These are phyloP conservation scores for Catenaria anguillulae DNA, from an alignment of 371 early-diverging fungal genomes.

Conservation along the genomic window DNA sequence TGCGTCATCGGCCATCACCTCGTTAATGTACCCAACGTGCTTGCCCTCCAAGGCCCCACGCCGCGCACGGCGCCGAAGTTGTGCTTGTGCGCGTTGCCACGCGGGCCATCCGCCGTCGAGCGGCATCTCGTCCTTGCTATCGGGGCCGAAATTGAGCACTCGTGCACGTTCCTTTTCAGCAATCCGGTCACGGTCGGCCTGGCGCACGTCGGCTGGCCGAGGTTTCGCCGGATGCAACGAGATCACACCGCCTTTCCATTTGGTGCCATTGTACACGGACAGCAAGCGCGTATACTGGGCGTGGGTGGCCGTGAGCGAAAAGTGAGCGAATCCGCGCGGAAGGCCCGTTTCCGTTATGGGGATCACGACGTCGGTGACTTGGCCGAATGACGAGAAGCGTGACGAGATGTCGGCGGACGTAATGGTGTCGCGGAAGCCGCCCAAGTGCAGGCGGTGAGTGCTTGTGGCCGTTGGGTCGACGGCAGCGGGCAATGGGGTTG, in stretches of 20 bases:
- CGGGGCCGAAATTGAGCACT: background rate
- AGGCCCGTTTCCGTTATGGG: background rate
- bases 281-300: background rate
- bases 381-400: slow-evolving; percentile 1
- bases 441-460: background rate
- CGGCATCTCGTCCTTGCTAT: background rate
- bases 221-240: background rate
- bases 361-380: background rate
- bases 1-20: background rate
- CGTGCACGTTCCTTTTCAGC: background rate
- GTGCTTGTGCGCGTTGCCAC: background rate
- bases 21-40: background rate
- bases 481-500: too few relatives aligned
- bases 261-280: slow-evolving; percentile 1
- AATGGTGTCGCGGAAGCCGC: background rate
- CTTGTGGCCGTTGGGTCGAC: too few relatives aligned
- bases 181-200: background rate
- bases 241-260: slow-evolving; percentile 1
- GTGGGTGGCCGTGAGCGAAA: background rate
- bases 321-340: background rate
- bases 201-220: background rate
- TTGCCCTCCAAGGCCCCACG: background rate
- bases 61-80: background rate
- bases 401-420: background rate
- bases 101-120: background rate